Base-by-base conservation (phyloP, 805 yeast genomes). In the Lipomyces lipofer region DNA sequence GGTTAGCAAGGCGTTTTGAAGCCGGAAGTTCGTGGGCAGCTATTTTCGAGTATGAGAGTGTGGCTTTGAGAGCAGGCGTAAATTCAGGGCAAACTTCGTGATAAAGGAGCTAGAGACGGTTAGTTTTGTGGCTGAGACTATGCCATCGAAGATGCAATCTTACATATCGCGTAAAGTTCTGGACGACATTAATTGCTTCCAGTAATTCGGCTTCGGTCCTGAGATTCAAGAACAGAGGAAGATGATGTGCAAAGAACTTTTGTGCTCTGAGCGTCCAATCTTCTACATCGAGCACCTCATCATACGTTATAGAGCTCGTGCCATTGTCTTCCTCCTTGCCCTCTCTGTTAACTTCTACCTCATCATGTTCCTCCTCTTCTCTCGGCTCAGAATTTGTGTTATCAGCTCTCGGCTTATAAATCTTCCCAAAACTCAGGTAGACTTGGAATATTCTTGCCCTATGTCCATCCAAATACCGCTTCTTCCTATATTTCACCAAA, bases 1-100 rank as follows among this genome's bases (percentile, higher is more conserved):
- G 10, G 22, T 17, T 19, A 19, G 21, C 15, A 25, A 47, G 32
- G 9, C 25, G 15, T 24, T 7, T 19, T 6, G 36, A 15, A 5
- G 32, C 43, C 9, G 54, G 50, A 12, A 46, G 32, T 45, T 50
- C 54, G n/a, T 15, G 19, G 24, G 44, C 43, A 35, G 49, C 25
- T 0, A 25, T 25, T 10, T 30, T 36, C n/a, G 49, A 9, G 15
- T 21, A 17, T n/a, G 25, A 13, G 5, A 45, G 15, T 8, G 43
- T 44, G 9, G 33, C 32, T n/a, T 7, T 8, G 3, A 50, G 29
- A 19, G 43, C 54, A 21, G 54, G 36, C 10, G 17, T 33, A 10
- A 44, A 50, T 24, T 44, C 54, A 5, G 54, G 49, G 27, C 49
- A 44, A 10, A 50, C 49, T n/a, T 50, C 45, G 43, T 50, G 54